Base-by-base conservation (phyloP, 352 stramenopile genomes). In the Elongisporangium anandrum region DNA sequence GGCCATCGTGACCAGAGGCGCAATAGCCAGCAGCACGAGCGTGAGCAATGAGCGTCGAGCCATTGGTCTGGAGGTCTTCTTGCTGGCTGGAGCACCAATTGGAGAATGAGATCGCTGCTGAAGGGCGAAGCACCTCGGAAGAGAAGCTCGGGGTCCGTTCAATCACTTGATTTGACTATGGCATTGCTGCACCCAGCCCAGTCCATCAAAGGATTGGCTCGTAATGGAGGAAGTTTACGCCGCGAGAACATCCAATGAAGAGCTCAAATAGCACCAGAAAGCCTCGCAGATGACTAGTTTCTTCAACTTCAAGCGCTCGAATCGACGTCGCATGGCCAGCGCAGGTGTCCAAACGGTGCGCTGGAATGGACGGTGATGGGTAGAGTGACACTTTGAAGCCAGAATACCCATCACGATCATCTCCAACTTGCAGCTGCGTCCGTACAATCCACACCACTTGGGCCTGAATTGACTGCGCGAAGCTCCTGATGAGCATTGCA, bases 371-470 rank as follows among this genome's bases (percentile, higher is more conserved):
- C n/a, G n/a, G n/a, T 34, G 29, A 41, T 41, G 29, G 29, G 29
- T 41, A 41, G 29, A 41, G 29, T 41, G 29, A 41, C 29, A 41
- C 29, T 41, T 41, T 41, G 29, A 41, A 41, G 29, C 29, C 29
- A 41, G 9, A 41, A 41, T 15, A 41, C 29, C 29, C 29, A 41
- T 41, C 29, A 41, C 29, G 29, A 41, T 41, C 29, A 41, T 41
- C 29, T 41, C 29, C 29, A 41, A 41, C 29, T 15, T 41, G 29
- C 29, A 41, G 29, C 29, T 41, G 29, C 29, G 29, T 41, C 29
- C 29, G 29, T 41, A 41, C 29, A 41, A 41, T 52, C 47, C 47
- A 52, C n/a, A 52, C 8, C 47, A 52, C 47, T 21, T 23, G n/a
- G 47, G 4, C 29, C 29, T 15, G 13, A 41, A n/a, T n/a, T n/a